Evolutionary conservation across 2,329 filamentous ascomycete species (phyloP).

Genomic region (Dothistroma pini): DNA sequence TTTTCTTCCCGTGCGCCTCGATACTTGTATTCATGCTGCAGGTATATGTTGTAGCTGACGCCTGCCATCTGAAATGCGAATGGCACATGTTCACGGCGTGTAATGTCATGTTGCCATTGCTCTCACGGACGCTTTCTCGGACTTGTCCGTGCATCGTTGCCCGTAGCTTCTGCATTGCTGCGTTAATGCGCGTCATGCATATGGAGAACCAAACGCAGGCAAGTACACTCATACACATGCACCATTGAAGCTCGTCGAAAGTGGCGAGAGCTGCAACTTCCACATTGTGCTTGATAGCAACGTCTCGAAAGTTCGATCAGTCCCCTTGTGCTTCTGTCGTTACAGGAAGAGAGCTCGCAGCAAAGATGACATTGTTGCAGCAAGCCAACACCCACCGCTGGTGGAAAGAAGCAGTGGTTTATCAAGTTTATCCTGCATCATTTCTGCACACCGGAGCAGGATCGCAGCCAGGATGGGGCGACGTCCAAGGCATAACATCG

Average conservation of each 20-base stretch:
- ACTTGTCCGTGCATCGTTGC: background rate
- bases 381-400: slow-evolving; percentile 21
- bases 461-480: slow-evolving; percentile 53
- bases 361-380: background rate
- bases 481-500: slow-evolving; percentile 61
- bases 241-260: background rate
- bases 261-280: background rate
- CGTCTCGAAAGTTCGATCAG: too few relatives aligned
- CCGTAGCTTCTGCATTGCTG: background rate
- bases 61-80: background rate
- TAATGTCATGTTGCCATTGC: background rate
- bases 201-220: background rate
- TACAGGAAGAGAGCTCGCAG: background rate
- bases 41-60: background rate
- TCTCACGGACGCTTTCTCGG: slow-evolving; percentile 5
- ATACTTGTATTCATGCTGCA: too few relatives aligned
- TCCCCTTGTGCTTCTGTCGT: background rate
- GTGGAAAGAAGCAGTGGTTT: slow-evolving; percentile 41
- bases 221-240: background rate
- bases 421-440: slow-evolving; percentile 56
- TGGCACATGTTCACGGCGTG: background rate
- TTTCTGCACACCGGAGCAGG: slow-evolving; percentile 58
- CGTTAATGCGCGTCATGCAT: background rate
- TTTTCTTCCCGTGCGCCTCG: too few relatives aligned
- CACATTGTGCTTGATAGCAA: too few relatives aligned